These are phyloP conservation scores for Reutealis trisperma DNA, from an alignment of 345 rosid species.

Conservation along the genomic window DNA sequence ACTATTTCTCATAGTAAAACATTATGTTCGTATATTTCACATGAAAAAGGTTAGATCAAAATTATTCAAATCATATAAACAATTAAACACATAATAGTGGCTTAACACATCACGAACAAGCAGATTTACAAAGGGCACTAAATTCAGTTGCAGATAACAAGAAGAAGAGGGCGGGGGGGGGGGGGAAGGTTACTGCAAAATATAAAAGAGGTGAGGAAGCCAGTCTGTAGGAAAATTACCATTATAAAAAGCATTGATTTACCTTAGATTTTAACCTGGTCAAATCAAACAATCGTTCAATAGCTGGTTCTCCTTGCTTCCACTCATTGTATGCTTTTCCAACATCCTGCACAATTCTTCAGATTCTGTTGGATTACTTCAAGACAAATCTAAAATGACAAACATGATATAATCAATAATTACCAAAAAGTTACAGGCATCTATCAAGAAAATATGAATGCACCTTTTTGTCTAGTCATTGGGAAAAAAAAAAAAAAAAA, in stretches of 20 bases:
- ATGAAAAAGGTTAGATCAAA: not conserved
- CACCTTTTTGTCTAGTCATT: constrained; percentile 1
- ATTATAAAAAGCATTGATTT: constrained; percentile 4
- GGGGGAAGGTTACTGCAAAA: not conserved
- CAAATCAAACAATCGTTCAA: constrained; percentile 77
- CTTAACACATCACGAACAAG: not conserved
- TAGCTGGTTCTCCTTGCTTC: constrained; percentile 95
- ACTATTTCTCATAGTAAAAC: not conserved
- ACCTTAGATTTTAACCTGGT: constrained; percentile 65
- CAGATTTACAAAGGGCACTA: not conserved
- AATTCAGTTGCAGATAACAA: not conserved
- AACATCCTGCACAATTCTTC: constrained; percentile 59
- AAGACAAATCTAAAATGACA: constrained; percentile 37
- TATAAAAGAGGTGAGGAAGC: not conserved
- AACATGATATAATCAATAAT: constrained; percentile 5
- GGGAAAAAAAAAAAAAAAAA: not conserved
- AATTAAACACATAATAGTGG: not conserved
- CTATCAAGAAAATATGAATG: not conserved
- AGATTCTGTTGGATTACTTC: constrained; percentile 38
- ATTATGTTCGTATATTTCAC: not conserved
- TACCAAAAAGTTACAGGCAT: constrained; percentile 10
- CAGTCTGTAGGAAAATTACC: not conserved
- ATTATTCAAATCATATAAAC: not conserved
- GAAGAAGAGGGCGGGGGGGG: too few species aligned
- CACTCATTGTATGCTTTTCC: constrained; percentile 94